Percentiles rank a stretch among this genome's conserved stretches.
Evolutionary conservation across 2,329 filamentous ascomycete genomes (phyloP).

Genomic region (Myotisia sp.): DNA sequence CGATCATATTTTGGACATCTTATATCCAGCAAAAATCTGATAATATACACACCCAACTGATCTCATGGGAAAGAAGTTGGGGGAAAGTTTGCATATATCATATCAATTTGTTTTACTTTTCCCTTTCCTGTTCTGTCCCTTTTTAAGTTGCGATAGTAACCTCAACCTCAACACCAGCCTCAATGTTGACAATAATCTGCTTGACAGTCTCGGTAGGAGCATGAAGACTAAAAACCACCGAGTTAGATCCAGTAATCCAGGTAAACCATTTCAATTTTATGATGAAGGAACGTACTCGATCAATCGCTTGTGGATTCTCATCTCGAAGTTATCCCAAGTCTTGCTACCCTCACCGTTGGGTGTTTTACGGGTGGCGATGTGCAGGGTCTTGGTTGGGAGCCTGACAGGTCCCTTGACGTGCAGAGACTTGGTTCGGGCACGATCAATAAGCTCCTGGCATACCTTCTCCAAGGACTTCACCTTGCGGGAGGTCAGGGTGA

Average conservation of each 20-base stretch:
- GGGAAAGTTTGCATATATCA: no score
- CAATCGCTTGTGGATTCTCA: conserved; percentile 98
- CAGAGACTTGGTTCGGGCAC: conserved; percentile 95
- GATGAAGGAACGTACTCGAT: conserved; percentile 55
- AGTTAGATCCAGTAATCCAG: no score
- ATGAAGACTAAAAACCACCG: conserved; percentile 59
- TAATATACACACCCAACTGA: no score
- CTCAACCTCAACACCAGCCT: conserved; percentile 40
- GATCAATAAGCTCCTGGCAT: conserved; percentile 95
- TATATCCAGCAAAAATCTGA: no score
- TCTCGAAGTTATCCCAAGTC: conserved; percentile 98
- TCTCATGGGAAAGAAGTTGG: no score
- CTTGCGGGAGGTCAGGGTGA: conserved; percentile 92
- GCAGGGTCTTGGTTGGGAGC: conserved; percentile 91
- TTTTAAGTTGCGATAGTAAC: conserved; percentile 39
- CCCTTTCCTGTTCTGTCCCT: conserved; percentile 1
- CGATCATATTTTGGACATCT: no score
- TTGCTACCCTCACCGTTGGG: conserved; percentile 99
- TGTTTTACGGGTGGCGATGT: conserved; percentile 97
- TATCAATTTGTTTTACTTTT: no score
- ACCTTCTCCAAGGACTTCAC: conserved; percentile 95
- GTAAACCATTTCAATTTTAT: no score
- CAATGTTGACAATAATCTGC: conserved; percentile 42
- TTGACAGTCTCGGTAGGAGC: conserved; percentile 72
- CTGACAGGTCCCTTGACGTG: conserved; percentile 97